These are phyloP conservation scores for Camillea tinctor DNA, from an alignment of 2,329 filamentous ascomycete genomes.

Conservation along the genomic window DNA sequence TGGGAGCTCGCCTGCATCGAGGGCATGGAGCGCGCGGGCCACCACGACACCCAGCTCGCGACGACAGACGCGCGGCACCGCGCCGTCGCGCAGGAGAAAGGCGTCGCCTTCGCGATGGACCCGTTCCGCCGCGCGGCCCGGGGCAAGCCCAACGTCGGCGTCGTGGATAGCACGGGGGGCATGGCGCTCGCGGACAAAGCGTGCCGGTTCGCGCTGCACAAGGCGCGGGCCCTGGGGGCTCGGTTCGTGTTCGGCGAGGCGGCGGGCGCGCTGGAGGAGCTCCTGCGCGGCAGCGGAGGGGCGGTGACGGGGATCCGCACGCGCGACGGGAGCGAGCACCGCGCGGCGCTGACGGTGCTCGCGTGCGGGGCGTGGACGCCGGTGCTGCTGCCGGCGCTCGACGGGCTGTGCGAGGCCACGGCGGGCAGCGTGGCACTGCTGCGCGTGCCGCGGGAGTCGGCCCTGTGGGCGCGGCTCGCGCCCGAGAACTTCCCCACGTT, in stretches of 20 bases:
- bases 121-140: conserved; percentile 33
- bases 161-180: conserved; percentile 45
- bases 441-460: conserved; percentile 34
- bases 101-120: conserved; percentile 34
- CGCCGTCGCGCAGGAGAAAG: conserved; percentile 26
- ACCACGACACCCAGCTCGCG: conserved; percentile 35
- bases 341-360: conserved; percentile 2
- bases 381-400: conserved; percentile 37
- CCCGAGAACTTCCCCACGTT: conserved; percentile 44
- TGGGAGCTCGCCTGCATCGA: conserved; percentile 39
- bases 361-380: conserved; percentile 43
- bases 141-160: conserved; percentile 29
- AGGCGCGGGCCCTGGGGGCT: conserved; percentile 37
- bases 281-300: conserved; percentile 2
- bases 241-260: conserved; percentile 36
- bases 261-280: conserved; percentile 29
- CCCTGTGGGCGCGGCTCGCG: conserved; percentile 36
- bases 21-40: conserved; percentile 36
- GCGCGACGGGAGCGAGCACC: conserved; percentile 28
- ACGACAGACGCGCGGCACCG: conserved; percentile 29
- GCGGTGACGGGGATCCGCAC: conserved; percentile 37
- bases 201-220: conserved; percentile 43
- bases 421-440: conserved; percentile 43
- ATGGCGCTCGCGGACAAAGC: conserved; percentile 44
- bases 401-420: conserved; percentile 45